Percentiles rank a stretch among this genome's conserved stretches.
Evolutionary conservation across 139 green algal genomes (phyloP).

Genomic region (Astrephomene gubernaculifera): DNA sequence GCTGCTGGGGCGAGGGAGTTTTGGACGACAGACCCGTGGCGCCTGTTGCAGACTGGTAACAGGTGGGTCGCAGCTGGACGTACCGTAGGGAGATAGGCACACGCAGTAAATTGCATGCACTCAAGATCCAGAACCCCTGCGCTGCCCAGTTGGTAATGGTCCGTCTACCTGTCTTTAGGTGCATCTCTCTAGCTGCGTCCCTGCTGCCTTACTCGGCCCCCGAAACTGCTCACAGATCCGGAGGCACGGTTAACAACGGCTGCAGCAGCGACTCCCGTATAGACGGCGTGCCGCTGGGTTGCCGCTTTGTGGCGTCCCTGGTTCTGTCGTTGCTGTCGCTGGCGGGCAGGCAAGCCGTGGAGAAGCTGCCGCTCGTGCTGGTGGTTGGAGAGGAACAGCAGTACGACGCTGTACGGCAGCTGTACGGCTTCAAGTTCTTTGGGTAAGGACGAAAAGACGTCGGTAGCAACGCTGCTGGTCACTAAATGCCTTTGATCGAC

Average conservation of each 20-base stretch:
- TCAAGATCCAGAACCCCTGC: too few species aligned
- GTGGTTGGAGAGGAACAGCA: slow-evolving; percentile 50
- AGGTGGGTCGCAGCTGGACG: too few species aligned
- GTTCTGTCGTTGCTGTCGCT: slow-evolving; percentile 18
- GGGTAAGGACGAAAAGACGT: slow-evolving; percentile 12
- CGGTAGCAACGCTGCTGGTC: too few species aligned
- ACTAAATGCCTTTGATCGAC: too few species aligned
- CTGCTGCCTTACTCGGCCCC: too few species aligned
- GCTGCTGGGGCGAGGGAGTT: slow-evolving; percentile 23
- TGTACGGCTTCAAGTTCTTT: slow-evolving; percentile 42
- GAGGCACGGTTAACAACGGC: too few species aligned
- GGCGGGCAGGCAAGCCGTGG: slow-evolving; percentile 37
- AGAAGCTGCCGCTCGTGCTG: slow-evolving; percentile 48
- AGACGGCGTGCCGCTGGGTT: slow-evolving; percentile 44
- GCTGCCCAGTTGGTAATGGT: too few species aligned
- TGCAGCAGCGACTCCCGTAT: slow-evolving; percentile 10
- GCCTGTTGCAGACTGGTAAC: slow-evolving; percentile 34
- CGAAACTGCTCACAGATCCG: too few species aligned
- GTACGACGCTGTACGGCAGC: slow-evolving; percentile 50
- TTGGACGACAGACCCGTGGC: slow-evolving; percentile 50
- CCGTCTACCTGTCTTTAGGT: too few species aligned
- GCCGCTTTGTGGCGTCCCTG: slow-evolving; percentile 42
- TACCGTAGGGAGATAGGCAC: too few species aligned
- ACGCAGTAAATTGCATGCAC: too few species aligned
- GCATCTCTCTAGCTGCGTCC: too few species aligned